A percentile compares a stretch with the other conserved stretches of the same genome.
phyloP scores from a whole-genome alignment of 768 basidiomycete species.

The Suillus spraguei region DNA sequence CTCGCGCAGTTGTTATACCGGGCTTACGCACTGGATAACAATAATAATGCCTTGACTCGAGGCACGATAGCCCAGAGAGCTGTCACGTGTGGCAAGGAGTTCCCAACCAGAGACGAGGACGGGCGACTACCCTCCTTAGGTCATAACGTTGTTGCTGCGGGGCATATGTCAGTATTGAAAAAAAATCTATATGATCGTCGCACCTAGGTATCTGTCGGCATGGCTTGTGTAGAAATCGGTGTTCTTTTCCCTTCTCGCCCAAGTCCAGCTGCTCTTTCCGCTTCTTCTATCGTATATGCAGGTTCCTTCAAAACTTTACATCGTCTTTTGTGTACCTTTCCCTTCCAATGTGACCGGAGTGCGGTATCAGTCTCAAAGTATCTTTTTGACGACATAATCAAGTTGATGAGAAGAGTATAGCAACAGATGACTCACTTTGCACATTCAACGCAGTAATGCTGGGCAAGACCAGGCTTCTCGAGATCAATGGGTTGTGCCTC shows the following conservation, averaged over 20 bases:
- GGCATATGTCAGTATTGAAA: not conserved
- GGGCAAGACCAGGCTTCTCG: slow-evolving; percentile 88
- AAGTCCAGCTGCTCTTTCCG: slow-evolving; percentile 86
- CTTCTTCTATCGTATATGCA: slow-evolving; percentile 91
- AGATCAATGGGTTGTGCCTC: slow-evolving; percentile 87
- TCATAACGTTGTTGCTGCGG: not conserved
- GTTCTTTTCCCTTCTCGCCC: slow-evolving; percentile 57
- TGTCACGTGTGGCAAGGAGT: not conserved
- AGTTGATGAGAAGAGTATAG: not conserved
- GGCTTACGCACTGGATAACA: not conserved
- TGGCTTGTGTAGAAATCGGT: not conserved
- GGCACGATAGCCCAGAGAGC: not conserved
- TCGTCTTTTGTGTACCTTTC: slow-evolving; percentile 91
- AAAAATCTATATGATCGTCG: not conserved
- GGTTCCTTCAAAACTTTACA: slow-evolving; percentile 82
- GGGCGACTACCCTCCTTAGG: not conserved
- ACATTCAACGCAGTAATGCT: slow-evolving; percentile 97
- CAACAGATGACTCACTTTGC: slow-evolving; percentile 64
- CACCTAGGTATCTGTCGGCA: slow-evolving; percentile 5
- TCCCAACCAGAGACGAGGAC: not conserved
- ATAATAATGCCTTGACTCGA: not conserved
- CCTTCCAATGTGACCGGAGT: slow-evolving; percentile 79
- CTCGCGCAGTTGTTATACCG: not conserved
- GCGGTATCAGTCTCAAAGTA: slow-evolving; percentile 87
- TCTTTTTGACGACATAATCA: slow-evolving; percentile 38